Percentiles rank a stretch among this genome's conserved stretches.
Conservation (phyloP, 2,329 filamentous ascomycete genomes). For the Alternaria viburni region DNA sequence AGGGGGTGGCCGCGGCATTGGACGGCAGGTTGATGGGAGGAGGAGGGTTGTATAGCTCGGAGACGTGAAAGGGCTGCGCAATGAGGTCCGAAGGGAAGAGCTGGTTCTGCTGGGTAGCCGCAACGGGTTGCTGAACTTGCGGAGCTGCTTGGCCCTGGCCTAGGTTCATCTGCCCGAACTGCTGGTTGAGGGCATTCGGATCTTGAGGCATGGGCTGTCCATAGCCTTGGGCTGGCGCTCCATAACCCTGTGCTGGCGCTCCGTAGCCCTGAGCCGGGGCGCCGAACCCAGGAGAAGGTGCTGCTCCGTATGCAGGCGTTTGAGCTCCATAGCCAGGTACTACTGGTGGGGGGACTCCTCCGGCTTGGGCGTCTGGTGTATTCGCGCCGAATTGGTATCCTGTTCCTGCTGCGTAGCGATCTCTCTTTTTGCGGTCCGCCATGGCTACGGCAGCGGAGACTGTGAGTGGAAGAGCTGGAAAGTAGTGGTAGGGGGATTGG, state of each 20-base stretch:
- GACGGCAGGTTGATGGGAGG: slow-evolving; percentile 89
- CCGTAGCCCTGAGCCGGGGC: slow-evolving; percentile 42
- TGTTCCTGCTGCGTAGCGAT: slow-evolving; percentile 90
- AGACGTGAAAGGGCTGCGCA: slow-evolving; percentile 91
- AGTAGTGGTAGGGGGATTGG: slow-evolving; percentile 14
- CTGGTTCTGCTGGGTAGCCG: slow-evolving; percentile 67
- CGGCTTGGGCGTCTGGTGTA: slow-evolving; percentile 61
- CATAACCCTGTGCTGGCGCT: slow-evolving; percentile 44
- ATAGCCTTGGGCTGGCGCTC: slow-evolving; percentile 42
- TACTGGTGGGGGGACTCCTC: slow-evolving; percentile 51
- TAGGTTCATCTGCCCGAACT: slow-evolving; percentile 81
- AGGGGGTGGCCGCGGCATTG: slow-evolving; percentile 93
- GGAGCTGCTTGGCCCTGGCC: slow-evolving; percentile 50
- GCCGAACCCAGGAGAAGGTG: slow-evolving; percentile 48
- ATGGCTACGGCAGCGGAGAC: slow-evolving; percentile 30
- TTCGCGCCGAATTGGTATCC: slow-evolving; percentile 97
- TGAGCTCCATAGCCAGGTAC: slow-evolving; percentile 30
- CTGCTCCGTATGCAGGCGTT: slow-evolving; percentile 48
- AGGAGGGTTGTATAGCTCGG: slow-evolving; percentile 88
- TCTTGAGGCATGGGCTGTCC: slow-evolving; percentile 59
- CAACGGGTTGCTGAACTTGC: slow-evolving; percentile 39
- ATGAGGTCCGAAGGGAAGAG: slow-evolving; percentile 91
- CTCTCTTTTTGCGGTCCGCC: slow-evolving; percentile 76
- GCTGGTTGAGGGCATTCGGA: slow-evolving; percentile 71
- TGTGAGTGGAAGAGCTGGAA: slow-evolving; percentile 9